Evolutionary conservation across 257 asterid species (phyloP), one percentile per base, ranked within the genome.

Genomic region (Coffea eugenioides): DNA sequence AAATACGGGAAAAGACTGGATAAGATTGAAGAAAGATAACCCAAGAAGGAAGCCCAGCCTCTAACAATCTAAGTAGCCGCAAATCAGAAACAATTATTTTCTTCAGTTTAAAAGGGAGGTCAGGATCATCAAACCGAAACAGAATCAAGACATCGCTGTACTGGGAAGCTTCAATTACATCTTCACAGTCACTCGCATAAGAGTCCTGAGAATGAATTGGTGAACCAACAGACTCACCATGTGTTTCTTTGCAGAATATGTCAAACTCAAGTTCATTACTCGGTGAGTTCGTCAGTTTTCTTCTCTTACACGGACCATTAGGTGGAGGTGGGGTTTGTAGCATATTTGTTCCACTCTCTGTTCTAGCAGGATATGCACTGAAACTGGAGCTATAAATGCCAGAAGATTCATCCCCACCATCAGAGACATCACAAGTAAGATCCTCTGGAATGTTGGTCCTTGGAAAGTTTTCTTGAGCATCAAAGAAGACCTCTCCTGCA

Each of bases 1-100:
- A 94, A 78, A 96, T 79, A 88, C 90, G 94, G 89, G 92, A 89
- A 86, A 96, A 91, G 46, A 88, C 93, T 6, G 99, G 99, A 86
- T 96, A 96, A 46, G 99, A 94, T 78, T 96, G 99, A 81, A 96
- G 95, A 88, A 96, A 94, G 77, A 94, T 86, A 79, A 92, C 98
- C 99, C 99, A 96, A 69, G 98, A 90, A 49, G 99, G 99, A 85
- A 96, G 97, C 31, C 99, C 99, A 46, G 97, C 90, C 86, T 96
- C 99, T 73, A 94, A 89, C 65, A 94, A 88, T 77, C 97, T 94
- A 76, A 94, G 98, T 75, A 96, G 83, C 76, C 93, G 89, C 80
- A 94, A 82, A 80, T 94, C 95, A 61, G 91, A 81, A 91, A 90
- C 89, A 20, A 96, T 87, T 82, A 91, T 83, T 57, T 90, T 92